Evolutionary conservation across 2,329 filamentous ascomycete genomes (phyloP).

Genomic region (Paracorniculantispora psalliotae): DNA sequence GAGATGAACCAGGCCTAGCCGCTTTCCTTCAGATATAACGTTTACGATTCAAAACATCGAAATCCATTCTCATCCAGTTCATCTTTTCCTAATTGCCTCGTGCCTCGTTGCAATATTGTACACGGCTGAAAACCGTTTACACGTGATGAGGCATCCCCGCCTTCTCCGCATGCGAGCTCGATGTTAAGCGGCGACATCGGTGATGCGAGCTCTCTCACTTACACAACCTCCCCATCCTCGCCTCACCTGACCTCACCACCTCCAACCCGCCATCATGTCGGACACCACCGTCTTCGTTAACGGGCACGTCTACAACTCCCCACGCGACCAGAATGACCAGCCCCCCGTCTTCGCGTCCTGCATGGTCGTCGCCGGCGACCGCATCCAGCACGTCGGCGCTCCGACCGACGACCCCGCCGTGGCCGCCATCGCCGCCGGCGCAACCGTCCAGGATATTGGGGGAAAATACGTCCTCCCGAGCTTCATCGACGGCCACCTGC

Average conservation of each 20-base stretch:
- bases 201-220: not conserved
- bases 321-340: constrained; percentile 6
- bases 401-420: constrained; percentile 21
- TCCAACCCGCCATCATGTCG: not conserved
- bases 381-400: constrained; percentile 31
- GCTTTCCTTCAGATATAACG: not conserved
- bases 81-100: too few relatives aligned
- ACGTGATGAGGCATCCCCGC: constrained; percentile 10
- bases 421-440: constrained; percentile 22
- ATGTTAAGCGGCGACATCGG: constrained; percentile 9
- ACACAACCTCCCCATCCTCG: not conserved
- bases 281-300: constrained; percentile 17
- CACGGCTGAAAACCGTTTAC: not conserved
- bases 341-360: constrained; percentile 26
- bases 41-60: too few relatives aligned
- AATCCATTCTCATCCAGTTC: too few relatives aligned
- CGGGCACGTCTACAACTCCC: constrained; percentile 19
- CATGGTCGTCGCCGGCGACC: constrained; percentile 31
- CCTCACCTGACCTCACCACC: not conserved
- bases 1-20: too few relatives aligned
- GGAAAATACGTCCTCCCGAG: constrained; percentile 44
- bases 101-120: too few relatives aligned
- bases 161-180: constrained; percentile 6
- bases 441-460: constrained; percentile 23
- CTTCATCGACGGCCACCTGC: constrained; percentile 55